Conservation (phyloP, 371 early-diverging fungal species). For the Funneliformis caledonium region DNA sequence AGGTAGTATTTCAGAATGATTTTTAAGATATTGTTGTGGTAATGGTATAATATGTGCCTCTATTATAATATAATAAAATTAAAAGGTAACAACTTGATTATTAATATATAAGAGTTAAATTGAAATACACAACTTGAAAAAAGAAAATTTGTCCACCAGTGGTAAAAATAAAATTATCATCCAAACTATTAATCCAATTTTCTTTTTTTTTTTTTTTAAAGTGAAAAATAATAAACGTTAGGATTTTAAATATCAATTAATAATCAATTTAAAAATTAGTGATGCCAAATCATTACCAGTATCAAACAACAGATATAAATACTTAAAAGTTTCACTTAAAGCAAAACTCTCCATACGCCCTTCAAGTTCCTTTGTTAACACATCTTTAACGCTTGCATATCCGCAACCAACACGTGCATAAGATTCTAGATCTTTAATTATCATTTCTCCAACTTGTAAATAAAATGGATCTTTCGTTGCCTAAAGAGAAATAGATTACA, state of each 20-base stretch:
- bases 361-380: slow-evolving; percentile 66
- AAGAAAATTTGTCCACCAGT: slow-evolving; percentile 57
- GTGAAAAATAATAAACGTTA: slow-evolving; percentile 35
- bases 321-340: slow-evolving; percentile 94
- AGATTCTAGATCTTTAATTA: slow-evolving; percentile 78
- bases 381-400: slow-evolving; percentile 77
- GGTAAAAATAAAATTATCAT: slow-evolving; percentile 85
- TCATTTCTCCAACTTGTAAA: slow-evolving; percentile 85
- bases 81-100: neutral
- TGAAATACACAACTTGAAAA: neutral
- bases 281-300: slow-evolving; percentile 43
- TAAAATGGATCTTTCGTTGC: slow-evolving; percentile 93
- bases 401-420: slow-evolving; percentile 81
- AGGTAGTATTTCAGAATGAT: neutral
- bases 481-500: slow-evolving; percentile 42
- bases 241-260: neutral
- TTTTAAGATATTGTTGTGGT: slow-evolving; percentile 43
- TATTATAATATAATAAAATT: slow-evolving; percentile 33
- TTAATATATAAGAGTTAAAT: neutral
- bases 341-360: slow-evolving; percentile 96
- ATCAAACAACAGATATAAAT: slow-evolving; percentile 90
- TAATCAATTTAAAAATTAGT: slow-evolving; percentile 4
- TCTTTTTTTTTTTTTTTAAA: slow-evolving; percentile 38
- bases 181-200: slow-evolving; percentile 53
- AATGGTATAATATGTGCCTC: slow-evolving; percentile 80